Evolutionary conservation across 2,329 filamentous ascomycete species (phyloP).

Genomic region (Clarireedia monteithiana): DNA sequence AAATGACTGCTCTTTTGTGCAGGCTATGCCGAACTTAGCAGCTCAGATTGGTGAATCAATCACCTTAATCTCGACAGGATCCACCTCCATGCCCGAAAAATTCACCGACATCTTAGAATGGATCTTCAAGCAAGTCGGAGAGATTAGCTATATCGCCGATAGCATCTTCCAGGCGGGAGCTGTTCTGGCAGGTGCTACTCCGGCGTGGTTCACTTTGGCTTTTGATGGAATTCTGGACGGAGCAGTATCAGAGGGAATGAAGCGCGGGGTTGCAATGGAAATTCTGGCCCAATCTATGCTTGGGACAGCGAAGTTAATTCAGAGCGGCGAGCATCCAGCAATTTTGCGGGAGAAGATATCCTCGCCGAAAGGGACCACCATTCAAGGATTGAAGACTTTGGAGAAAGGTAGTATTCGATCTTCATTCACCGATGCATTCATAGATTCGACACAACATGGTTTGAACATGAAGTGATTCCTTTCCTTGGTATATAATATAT

Average conservation of each 20-base stretch:
- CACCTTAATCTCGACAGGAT: slow-evolving; percentile 4
- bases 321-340: slow-evolving; percentile 9
- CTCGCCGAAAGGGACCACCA: slow-evolving; percentile 5
- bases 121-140: slow-evolving; percentile 3
- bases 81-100: background rate
- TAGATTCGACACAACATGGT: slow-evolving; percentile 2
- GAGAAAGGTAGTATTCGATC: slow-evolving; percentile 7
- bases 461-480: slow-evolving; percentile 4
- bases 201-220: slow-evolving; percentile 6
- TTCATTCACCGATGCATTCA: slow-evolving; percentile 5
- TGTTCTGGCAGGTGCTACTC: slow-evolving; percentile 6
- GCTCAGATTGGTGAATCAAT: slow-evolving; percentile 7
- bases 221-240: slow-evolving; percentile 8
- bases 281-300: slow-evolving; percentile 9
- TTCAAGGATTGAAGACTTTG: slow-evolving; percentile 7
- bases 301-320: slow-evolving; percentile 4
- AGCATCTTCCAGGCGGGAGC: slow-evolving; percentile 3
- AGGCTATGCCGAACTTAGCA: slow-evolving; percentile 6
- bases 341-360: slow-evolving; percentile 7
- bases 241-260: slow-evolving; percentile 7
- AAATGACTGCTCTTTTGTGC: background rate
- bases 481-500: background rate
- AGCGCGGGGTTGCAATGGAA: background rate
- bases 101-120: slow-evolving; percentile 1
- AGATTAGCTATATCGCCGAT: slow-evolving; percentile 4